Evolutionary conservation across 371 early-diverging fungal species (phyloP), one percentile per base, ranked within the genome.

Genomic region (Batkoa obscura): DNA sequence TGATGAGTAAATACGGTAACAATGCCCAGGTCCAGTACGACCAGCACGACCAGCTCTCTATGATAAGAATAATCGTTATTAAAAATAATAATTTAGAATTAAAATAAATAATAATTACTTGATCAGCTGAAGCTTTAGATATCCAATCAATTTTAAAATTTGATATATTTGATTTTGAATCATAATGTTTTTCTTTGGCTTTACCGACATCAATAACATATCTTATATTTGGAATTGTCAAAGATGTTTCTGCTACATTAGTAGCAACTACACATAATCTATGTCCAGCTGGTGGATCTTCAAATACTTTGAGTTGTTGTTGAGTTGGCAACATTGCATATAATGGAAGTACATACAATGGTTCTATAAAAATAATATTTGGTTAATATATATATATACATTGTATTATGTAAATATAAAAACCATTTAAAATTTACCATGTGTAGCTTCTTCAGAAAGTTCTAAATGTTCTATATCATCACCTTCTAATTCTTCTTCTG

Each of bases 181-280:
- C 86, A 64, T 85, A 88, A 6, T 71, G 74, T 52, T 89, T 82
- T 70, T 87, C 84, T 64, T 99, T 99, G 30, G 81, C 85, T 66
- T 88, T 84, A 32, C 99, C 99, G 46, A 83, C 78, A 68, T 99
- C 99, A 12, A 99, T 85, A 0, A 99, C 98, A 65, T 94, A 97
- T n/a, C 80, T 78, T 56, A 99, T 83, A 33, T 85, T 84, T 13
- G 94, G 94, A 47, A 99, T 98, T 1, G 99, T 99, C 17, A 99
- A 78, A 13, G 93, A 91, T 0, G 99, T 98, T 71, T 99, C 99
- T 3, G 99, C 98, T 8, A 99, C 94, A 65, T 99, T 99, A 32
- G 99, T 99, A 5, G 96, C 91, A 35, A 99, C 75, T 8, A 99
- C 93, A 62, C 89, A 87, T 34, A 95, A 71, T 13, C 98, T 80